These are phyloP conservation scores for Chalciporus chontae DNA, from an alignment of 768 basidiomycete species.

Conservation along the genomic window DNA sequence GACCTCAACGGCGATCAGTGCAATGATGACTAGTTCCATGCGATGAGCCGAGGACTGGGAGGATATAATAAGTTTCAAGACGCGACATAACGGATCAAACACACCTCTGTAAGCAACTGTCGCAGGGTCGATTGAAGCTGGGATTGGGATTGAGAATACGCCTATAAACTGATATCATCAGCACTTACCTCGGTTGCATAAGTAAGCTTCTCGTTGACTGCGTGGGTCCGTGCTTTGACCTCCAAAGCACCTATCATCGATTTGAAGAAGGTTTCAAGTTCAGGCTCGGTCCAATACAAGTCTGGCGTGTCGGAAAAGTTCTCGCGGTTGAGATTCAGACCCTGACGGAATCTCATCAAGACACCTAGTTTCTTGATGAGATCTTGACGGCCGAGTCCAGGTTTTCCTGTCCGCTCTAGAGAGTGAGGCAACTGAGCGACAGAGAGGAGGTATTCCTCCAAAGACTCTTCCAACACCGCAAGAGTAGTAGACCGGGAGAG, in stretches of 20 bases:
- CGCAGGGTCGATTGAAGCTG: conserved; percentile 85
- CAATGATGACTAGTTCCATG: conserved; percentile 95
- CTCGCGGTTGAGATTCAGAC: conserved; percentile 84
- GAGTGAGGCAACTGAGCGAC: conserved; percentile 78
- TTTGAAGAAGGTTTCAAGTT: conserved; percentile 86
- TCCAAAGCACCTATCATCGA: conserved; percentile 84
- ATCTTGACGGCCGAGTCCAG: conserved; percentile 73
- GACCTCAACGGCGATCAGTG: conserved; percentile 93
- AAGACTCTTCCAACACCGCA: conserved; percentile 78
- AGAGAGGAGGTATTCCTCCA: conserved; percentile 80
- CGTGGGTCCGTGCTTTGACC: conserved; percentile 73
- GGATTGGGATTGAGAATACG: conserved; percentile 2
- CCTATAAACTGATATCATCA: neutral
- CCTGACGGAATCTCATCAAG: conserved; percentile 88
- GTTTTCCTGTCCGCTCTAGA: conserved; percentile 75
- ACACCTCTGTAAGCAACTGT: conserved; percentile 81
- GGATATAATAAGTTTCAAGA: neutral
- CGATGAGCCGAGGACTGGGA: conserved; percentile 83
- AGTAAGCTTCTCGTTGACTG: conserved; percentile 89
- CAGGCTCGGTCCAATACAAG: conserved; percentile 94
- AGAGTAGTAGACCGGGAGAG: conserved; percentile 86
- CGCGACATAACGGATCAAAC: neutral
- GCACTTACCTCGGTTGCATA: conserved; percentile 73
- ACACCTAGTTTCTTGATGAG: conserved; percentile 92
- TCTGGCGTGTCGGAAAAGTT: conserved; percentile 89